A percentile compares a stretch with the other conserved stretches of the same genome.
Evolutionary conservation across 176 grass and related monocot genomes (phyloP).

Genomic region (Avena eriantha): DNA sequence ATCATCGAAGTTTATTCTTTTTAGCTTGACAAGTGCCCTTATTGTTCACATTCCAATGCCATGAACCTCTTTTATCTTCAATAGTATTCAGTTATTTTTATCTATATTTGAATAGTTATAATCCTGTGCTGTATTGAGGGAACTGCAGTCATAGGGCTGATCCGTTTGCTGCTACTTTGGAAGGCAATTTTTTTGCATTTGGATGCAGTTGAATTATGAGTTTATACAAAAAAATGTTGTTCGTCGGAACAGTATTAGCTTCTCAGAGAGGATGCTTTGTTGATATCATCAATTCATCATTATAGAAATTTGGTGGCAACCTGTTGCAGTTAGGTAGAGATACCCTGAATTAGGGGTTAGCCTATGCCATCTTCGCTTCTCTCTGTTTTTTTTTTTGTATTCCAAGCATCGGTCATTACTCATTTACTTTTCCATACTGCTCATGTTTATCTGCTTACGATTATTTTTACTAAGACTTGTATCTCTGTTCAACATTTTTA

Average conservation of each 20-base stretch:
- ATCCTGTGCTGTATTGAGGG: not conserved
- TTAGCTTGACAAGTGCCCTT: not conserved
- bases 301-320: not conserved
- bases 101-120: not conserved
- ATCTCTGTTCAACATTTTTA: not conserved
- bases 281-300: not conserved
- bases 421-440: not conserved
- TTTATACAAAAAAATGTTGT: not conserved
- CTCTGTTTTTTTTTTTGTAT: not conserved
- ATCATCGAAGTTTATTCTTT: not conserved
- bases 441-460: not conserved
- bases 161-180: not conserved
- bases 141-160: not conserved
- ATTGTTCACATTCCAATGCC: not conserved
- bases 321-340: not conserved
- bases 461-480: conserved; percentile 15
- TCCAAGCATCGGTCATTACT: not conserved
- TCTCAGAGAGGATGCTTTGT: not conserved
- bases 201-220: not conserved
- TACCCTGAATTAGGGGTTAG: not conserved
- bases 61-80: not conserved
- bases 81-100: not conserved
- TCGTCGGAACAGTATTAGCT: not conserved
- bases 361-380: not conserved
- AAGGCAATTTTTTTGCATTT: too few relatives aligned